Evolutionary conservation across 2,329 filamentous ascomycete species (phyloP), one percentile per base, ranked within the genome.

Genomic region (Xylariaceae sp.): DNA sequence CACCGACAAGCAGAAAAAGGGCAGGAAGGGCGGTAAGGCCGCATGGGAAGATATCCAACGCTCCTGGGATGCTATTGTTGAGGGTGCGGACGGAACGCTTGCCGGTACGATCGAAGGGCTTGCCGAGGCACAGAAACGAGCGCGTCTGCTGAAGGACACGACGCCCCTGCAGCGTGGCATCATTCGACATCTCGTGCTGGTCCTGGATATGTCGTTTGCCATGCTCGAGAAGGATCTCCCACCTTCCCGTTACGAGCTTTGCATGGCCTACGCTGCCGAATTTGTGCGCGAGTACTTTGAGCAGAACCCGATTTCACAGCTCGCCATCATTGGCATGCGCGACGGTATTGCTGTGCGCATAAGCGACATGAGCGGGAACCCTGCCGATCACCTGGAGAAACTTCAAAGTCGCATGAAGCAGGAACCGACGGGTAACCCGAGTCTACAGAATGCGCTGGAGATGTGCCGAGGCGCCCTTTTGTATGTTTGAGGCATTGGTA

Each of bases 231-330:
- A 97, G 75, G 94, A 99, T 72, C 81, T 97, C 66, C 85, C 94
- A 30, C 94, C 94, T 4, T 96, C 87, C 49, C 85, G 93, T 61
- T 92, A 93, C 74, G 82, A 92, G 44, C 82, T 97, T 37, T 88
- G 87, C 55, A 81, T 97, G 70, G 87, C 87, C 64, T 95, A 92
- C 74, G 88, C 92, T 13, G 84, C 88, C 64, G 88, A 92, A 59
- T 99, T 97, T 74, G 88, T 97, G 53, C 83, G 87, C 60, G 93
- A 97, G 73, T 99, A 91, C 76, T 99, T 97, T 72, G 94, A 97
- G 75, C 94, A 99, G 75, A 99, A 99, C 70, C 94, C 94, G 9
- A 97, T 99, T 66, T 96, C 92, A 8, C 94, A 99, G 75, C 83
- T 99, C 58, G 92, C 89, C 23, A 88, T 99, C 35, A 80, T 99